These are phyloP conservation scores for Podospora didyma DNA, from an alignment of 495 filamentous ascomycete species.

Conservation along the genomic window DNA sequence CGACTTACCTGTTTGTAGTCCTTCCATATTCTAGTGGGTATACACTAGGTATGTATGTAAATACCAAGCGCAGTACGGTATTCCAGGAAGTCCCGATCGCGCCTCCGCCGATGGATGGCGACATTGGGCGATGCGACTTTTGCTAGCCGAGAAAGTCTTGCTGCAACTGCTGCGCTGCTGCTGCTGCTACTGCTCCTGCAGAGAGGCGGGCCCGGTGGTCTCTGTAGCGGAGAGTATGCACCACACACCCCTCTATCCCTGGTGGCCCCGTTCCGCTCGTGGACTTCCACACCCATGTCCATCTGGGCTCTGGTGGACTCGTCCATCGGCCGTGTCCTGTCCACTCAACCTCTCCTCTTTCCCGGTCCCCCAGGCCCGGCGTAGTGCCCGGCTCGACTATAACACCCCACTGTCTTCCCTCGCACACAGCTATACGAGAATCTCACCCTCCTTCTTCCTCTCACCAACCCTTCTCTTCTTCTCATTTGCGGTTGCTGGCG, in stretches of 20 bases:
- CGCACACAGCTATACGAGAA: constrained; percentile 38
- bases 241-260: too few species aligned
- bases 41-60: too few species aligned
- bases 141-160: constrained; percentile 4
- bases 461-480: constrained; percentile 49
- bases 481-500: constrained; percentile 48
- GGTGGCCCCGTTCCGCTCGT: too few species aligned
- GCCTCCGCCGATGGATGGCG: constrained; percentile 11
- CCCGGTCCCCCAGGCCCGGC: constrained; percentile 7
- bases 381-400: constrained; percentile 26
- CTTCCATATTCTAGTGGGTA: too few species aligned
- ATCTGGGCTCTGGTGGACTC: constrained; percentile 3
- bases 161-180: background rate
- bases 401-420: constrained; percentile 33
- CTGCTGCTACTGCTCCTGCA: constrained; percentile 4
- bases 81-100: too few species aligned
- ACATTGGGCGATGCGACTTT: constrained; percentile 12
- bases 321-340: background rate
- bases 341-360: background rate
- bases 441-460: constrained; percentile 47
- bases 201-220: background rate
- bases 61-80: too few species aligned
- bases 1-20: too few species aligned
- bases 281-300: background rate
- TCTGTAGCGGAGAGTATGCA: too few species aligned